phyloP scores from a whole-genome alignment of 2,329 filamentous ascomycete species.

The Elsinoe perseae region DNA sequence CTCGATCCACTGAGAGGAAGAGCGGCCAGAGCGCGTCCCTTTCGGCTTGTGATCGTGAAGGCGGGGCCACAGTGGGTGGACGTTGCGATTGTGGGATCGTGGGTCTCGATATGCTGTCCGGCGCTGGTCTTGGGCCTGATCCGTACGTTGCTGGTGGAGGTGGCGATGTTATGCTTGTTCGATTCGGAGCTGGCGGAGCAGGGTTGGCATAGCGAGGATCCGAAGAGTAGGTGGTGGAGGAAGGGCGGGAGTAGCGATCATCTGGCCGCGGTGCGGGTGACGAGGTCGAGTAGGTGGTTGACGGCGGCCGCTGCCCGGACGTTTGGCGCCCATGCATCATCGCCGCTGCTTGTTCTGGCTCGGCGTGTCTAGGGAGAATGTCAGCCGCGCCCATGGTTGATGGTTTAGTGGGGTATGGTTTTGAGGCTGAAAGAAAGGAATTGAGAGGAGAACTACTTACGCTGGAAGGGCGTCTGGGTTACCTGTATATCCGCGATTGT shows the following conservation, averaged over 20 bases:
- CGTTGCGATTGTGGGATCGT: conserved; percentile 41
- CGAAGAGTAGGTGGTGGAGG: conserved; percentile 12
- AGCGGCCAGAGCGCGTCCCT: conserved; percentile 68
- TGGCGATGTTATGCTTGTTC: conserved; percentile 31
- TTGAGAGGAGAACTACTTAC: conserved; percentile 45
- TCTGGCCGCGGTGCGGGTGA: conserved; percentile 33
- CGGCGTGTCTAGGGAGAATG: conserved; percentile 26
- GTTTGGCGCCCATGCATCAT: conserved; percentile 29
- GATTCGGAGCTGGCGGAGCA: conserved; percentile 12
- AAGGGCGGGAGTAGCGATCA: conserved; percentile 26
- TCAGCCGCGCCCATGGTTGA: conserved; percentile 1
- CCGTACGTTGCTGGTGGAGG: conserved; percentile 46
- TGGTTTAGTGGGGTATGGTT: conserved; percentile 18
- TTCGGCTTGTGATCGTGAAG: conserved; percentile 50
- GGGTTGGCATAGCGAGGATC: conserved; percentile 11
- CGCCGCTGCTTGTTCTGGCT: conserved; percentile 54
- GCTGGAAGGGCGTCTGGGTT: conserved; percentile 93
- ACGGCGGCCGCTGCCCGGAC: conserved; percentile 27
- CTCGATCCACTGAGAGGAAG: conserved; percentile 85
- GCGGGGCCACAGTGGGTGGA: conserved; percentile 42
- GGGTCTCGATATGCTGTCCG: conserved; percentile 57
- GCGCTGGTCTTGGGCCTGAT: conserved; percentile 46
- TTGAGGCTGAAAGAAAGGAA: background rate
- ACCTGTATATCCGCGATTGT: conserved; percentile 66
- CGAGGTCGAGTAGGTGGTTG: conserved; percentile 35